These are phyloP conservation scores for Melanogaster broomeanus DNA, from an alignment of 768 basidiomycete species.

Conservation along the genomic window DNA sequence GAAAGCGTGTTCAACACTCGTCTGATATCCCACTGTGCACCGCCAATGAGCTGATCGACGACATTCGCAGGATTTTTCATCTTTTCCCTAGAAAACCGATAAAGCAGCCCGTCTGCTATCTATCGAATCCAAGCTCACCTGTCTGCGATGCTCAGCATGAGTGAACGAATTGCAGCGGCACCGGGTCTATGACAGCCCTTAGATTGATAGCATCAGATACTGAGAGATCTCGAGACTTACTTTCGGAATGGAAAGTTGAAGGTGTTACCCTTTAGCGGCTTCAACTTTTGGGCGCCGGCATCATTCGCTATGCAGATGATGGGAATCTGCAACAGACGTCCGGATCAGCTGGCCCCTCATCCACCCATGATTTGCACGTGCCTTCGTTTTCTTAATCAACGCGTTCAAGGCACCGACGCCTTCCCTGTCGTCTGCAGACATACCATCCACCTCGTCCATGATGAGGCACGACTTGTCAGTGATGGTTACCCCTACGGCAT, in stretches of 20 bases:
- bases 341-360: background rate
- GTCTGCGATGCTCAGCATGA: conserved; percentile 85
- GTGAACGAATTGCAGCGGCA: conserved; percentile 73
- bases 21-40: conserved; percentile 94
- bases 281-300: conserved; percentile 82
- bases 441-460: conserved; percentile 99
- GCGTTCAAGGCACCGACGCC: conserved; percentile 93
- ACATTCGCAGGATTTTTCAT: conserved; percentile 92
- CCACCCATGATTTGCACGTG: conserved; percentile 23
- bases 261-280: conserved; percentile 73
- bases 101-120: background rate
- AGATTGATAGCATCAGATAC: background rate
- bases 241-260: conserved; percentile 77
- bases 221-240: conserved; percentile 40
- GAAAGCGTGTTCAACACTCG: conserved; percentile 98
- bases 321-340: conserved; percentile 61
- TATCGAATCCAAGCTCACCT: conserved; percentile 56
- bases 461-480: conserved; percentile 86
- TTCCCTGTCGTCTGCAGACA: conserved; percentile 97
- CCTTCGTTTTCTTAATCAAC: conserved; percentile 91
- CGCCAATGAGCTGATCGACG: conserved; percentile 85
- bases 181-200: conserved; percentile 58
- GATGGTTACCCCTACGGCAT: conserved; percentile 70
- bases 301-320: conserved; percentile 99
- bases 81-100: conserved; percentile 65